phyloP scores from a whole-genome alignment of 805 yeast genomes.

The Kluyveromyces lactis region DNA sequence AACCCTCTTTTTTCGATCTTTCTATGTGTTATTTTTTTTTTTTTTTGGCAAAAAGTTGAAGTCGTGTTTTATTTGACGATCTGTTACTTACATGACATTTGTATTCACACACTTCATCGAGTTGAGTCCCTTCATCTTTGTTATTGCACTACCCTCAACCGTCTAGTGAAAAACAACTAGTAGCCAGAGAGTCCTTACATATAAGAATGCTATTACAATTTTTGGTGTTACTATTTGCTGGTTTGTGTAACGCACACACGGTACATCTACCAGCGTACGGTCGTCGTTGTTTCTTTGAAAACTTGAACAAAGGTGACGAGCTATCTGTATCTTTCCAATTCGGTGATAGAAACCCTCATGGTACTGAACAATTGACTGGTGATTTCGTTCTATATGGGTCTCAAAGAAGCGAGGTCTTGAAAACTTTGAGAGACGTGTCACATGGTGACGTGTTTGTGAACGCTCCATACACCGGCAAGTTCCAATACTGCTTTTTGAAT shows the following conservation, averaged over 20 bases:
- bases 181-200: no score
- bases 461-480: slow-evolving; percentile 64
- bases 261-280: slow-evolving; percentile 77
- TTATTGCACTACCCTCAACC: no score
- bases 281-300: slow-evolving; percentile 81
- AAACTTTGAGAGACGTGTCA: slow-evolving; percentile 46
- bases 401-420: slow-evolving; percentile 35
- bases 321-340: slow-evolving; percentile 86
- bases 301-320: slow-evolving; percentile 74
- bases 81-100: no score
- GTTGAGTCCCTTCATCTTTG: no score
- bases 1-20: no score
- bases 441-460: slow-evolving; percentile 73
- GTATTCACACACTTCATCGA: no score
- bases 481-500: slow-evolving; percentile 85
- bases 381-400: slow-evolving; percentile 58
- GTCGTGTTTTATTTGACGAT: no score
- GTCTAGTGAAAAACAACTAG: no score
- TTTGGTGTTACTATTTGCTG: slow-evolving; percentile 1
- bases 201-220: not conserved
- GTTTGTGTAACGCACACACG: slow-evolving; percentile 51
- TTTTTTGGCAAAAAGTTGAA: no score
- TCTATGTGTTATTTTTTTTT: no score
- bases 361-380: slow-evolving; percentile 54
- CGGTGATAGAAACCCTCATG: slow-evolving; percentile 75